Conservation (phyloP, 768 basidiomycete species). For the Omphalotus guepiniiformis region DNA sequence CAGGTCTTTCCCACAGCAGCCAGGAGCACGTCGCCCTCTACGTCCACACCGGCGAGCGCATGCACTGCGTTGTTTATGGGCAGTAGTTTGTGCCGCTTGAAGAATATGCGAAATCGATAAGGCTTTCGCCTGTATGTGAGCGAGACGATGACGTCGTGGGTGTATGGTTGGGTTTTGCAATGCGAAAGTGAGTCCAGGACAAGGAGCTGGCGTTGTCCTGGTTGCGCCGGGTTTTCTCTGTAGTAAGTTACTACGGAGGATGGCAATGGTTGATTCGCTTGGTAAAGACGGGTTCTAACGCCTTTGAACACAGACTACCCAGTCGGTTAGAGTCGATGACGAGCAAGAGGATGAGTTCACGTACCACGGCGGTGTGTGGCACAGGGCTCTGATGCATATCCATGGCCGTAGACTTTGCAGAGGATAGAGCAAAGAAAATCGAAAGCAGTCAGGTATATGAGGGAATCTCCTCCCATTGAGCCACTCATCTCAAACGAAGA, state of each 20-base stretch:
- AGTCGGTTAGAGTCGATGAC: no score
- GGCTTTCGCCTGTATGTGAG: background rate
- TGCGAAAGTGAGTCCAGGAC: background rate
- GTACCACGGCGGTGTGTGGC: no score
- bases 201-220: background rate
- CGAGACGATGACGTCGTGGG: background rate
- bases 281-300: background rate
- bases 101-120: background rate
- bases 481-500: no score
- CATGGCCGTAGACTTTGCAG: no score
- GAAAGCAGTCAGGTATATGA: no score
- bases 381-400: no score
- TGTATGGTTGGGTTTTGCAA: background rate
- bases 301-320: no score
- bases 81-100: constrained; percentile 1
- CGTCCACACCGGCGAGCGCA: background rate
- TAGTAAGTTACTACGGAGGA: background rate
- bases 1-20: background rate
- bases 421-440: no score
- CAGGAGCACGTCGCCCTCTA: background rate
- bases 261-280: background rate
- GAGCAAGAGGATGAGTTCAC: no score
- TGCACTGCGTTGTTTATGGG: background rate
- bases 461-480: no score
- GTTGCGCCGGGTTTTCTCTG: background rate